A percentile compares a stretch with the other conserved stretches of the same genome.
Evolutionary conservation across 306 rosid species (phyloP).

Genomic region (Trichosanthes truncata): DNA sequence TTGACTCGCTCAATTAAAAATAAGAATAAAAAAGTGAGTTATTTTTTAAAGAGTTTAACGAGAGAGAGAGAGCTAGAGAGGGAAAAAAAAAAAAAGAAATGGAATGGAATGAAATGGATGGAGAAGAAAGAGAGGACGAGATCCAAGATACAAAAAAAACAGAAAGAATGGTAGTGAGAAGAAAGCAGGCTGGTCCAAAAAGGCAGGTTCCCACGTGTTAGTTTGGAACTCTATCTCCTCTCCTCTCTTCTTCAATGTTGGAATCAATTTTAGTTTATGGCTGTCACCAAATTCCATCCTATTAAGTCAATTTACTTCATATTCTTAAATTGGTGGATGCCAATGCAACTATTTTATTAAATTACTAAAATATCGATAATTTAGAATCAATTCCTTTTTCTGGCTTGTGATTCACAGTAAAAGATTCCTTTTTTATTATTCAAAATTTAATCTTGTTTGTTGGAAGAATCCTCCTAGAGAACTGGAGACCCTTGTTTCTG

Average conservation of each 20-base stretch:
- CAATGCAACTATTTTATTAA: neutral
- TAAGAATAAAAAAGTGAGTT: neutral
- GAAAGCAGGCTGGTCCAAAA: neutral
- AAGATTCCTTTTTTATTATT: neutral
- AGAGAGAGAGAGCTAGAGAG: too few relatives aligned
- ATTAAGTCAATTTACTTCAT: neutral
- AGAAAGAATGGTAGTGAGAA: neutral
- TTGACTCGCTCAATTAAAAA: neutral
- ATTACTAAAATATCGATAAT: neutral
- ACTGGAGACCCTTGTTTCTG: constrained; percentile 4
- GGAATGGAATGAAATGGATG: neutral
- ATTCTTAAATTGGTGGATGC: constrained; percentile 8
- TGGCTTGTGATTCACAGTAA: constrained; percentile 10
- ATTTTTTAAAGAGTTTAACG: neutral
- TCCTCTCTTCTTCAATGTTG: neutral
- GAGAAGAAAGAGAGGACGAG: neutral
- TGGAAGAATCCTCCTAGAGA: constrained; percentile 1
- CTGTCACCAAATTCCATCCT: neutral
- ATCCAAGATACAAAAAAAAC: neutral
- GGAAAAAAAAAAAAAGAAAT: too few relatives aligned
- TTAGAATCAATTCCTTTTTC: neutral
- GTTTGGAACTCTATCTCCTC: neutral
- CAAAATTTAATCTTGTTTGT: neutral
- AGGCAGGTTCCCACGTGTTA: neutral
- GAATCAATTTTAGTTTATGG: neutral